Evolutionary conservation across 2,329 filamentous ascomycete genomes (phyloP).

Genomic region (Rutstroemia sp.): DNA sequence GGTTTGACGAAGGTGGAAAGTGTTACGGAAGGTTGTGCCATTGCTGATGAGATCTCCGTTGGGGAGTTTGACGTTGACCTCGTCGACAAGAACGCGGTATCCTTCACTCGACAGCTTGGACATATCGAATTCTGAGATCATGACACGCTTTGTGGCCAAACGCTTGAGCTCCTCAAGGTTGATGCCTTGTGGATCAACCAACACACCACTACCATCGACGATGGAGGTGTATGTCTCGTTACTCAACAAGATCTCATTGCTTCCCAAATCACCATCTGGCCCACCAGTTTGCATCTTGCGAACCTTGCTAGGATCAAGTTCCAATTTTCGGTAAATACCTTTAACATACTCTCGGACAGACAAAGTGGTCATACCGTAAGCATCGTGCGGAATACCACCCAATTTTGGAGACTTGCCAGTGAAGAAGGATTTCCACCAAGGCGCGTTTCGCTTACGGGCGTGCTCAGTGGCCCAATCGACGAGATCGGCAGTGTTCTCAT

Average conservation of each 20-base stretch:
- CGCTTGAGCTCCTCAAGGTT: conserved; percentile 76
- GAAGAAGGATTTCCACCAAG: conserved; percentile 99
- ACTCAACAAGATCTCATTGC: conserved; percentile 93
- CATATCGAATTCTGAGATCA: conserved; percentile 82
- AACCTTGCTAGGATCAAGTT: conserved; percentile 77
- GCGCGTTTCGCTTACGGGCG: conserved; percentile 75
- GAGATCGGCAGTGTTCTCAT: conserved; percentile 96
- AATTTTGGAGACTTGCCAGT: conserved; percentile 96
- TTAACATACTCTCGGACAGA: conserved; percentile 94
- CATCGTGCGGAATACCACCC: conserved; percentile 92
- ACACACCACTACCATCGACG: conserved; percentile 92
- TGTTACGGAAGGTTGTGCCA: conserved; percentile 94
- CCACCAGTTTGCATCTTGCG: conserved; percentile 96
- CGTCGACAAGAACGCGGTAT: conserved; percentile 88
- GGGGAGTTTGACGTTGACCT: conserved; percentile 81
- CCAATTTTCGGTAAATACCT: conserved; percentile 93
- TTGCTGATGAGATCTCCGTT: conserved; percentile 81
- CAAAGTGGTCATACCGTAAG: conserved; percentile 95
- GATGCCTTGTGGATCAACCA: conserved; percentile 86
- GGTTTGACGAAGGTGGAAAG: conserved; percentile 80
- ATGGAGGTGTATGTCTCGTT: conserved; percentile 94
- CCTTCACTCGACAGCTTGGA: conserved; percentile 81
- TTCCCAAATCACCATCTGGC: conserved; percentile 91
- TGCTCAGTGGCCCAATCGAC: conserved; percentile 99
- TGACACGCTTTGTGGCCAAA: conserved; percentile 76